Evolutionary conservation across 495 filamentous ascomycete genomes (phyloP).

Genomic region (Hyaloscypha hepaticicola): DNA sequence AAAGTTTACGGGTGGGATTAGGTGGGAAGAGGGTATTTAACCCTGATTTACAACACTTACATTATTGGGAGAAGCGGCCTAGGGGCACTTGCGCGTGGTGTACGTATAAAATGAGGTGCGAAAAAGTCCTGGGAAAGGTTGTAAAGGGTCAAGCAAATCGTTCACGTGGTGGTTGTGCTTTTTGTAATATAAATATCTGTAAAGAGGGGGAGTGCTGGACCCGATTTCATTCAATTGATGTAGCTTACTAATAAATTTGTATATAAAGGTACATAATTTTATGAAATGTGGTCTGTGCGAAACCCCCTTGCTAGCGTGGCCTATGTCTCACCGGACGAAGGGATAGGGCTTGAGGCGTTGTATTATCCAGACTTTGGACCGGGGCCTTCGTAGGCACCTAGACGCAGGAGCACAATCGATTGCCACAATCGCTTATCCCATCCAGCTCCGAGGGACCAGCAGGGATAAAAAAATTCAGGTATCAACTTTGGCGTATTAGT

Average conservation of each 20-base stretch:
- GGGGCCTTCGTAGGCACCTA: too few species aligned
- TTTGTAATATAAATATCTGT: not conserved
- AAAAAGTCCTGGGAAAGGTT: not conserved
- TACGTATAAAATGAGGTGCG: not conserved
- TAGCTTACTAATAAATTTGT: slow-evolving; percentile 1
- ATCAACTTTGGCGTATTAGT: too few species aligned
- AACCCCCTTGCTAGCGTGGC: too few species aligned
- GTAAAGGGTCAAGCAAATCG: not conserved
- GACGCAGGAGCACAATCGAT: too few species aligned
- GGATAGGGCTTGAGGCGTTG: too few species aligned
- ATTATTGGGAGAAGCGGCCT: not conserved
- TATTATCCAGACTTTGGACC: too few species aligned
- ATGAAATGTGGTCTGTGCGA: too few species aligned
- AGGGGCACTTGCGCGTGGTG: not conserved
- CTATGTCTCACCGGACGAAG: too few species aligned
- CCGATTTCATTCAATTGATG: not conserved
- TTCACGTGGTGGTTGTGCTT: not conserved
- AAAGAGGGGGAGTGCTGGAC: not conserved
- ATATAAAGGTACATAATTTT: too few species aligned
- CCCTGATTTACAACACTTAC: not conserved
- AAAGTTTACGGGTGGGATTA: not conserved
- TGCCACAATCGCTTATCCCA: too few species aligned
- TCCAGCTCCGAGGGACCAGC: too few species aligned
- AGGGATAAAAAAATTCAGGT: too few species aligned
- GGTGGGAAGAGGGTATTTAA: not conserved